These are phyloP conservation scores for Botrytis byssoidea DNA, from an alignment of 2,329 filamentous ascomycete species.

Conservation along the genomic window DNA sequence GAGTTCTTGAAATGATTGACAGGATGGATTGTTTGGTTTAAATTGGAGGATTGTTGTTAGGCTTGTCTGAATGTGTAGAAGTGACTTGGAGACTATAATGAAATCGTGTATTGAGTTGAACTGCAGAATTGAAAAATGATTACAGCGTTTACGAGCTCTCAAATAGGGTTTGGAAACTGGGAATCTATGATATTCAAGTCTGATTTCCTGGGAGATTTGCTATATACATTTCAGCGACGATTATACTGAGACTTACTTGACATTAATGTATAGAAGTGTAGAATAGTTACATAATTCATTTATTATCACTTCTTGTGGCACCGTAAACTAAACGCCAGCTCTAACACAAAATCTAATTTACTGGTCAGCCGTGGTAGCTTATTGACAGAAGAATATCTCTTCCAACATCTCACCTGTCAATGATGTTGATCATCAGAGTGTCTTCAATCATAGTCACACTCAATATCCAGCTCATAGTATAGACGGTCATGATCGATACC, in stretches of 20 bases:
- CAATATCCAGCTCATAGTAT: too few relatives aligned
- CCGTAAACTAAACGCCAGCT: accelerated
- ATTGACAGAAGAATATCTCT: neutral
- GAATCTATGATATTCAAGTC: too few relatives aligned
- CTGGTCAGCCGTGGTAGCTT: neutral
- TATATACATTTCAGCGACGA: too few relatives aligned
- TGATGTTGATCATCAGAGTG: too few relatives aligned
- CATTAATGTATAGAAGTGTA: neutral
- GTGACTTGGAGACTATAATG: neutral
- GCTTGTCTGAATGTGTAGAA: neutral
- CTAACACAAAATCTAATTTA: neutral
- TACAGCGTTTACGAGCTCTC: neutral
- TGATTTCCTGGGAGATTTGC: neutral
- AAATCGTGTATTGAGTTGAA: neutral
- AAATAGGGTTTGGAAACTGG: too few relatives aligned
- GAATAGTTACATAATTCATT: neutral
- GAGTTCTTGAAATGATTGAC: neutral
- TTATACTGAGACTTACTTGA: too few relatives aligned
- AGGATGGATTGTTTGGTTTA: neutral
- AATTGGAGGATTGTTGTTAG: neutral
- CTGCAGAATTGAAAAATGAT: neutral
- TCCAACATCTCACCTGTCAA: neutral
- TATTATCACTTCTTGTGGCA: neutral
- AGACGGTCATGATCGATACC: neutral
- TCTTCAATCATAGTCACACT: too few relatives aligned